Base-by-base conservation (phyloP, 208 protist species). In the Trypanosoma cruzi region DNA sequence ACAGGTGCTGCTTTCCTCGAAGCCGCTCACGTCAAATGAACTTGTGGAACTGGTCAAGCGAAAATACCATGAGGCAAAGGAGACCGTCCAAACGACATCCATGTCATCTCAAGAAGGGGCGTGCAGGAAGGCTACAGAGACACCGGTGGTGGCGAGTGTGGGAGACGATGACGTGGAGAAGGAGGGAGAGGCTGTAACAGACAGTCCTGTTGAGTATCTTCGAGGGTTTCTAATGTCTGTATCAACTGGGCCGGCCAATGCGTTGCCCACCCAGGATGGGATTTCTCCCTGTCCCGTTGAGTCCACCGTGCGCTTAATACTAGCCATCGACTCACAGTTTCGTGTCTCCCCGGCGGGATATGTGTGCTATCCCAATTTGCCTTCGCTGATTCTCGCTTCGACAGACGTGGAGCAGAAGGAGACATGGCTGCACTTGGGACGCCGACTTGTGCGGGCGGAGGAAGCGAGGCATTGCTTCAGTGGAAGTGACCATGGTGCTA, bases 291-390 rank as follows among this genome's bases (percentile, higher is more conserved):
- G 31, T 31, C 26, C 16, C 18, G 37, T 68, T 22, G 57, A 78
- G 73, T 85, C 78, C 66, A 80, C 82, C 29, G 62, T 80, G 26
- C 71, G 77, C n/a, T 53, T 78, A 11, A 44, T 90, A 36, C 69
- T 93, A 18, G 71, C 86, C 26, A 58, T 79, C 4, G 88, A 93
- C 46, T 46, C 88, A 3, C 77, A 86, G 58, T 86, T 93, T 46
- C 79, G 80, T 36, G 54, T 93, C n/a, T 81, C 77, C 0, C 36
- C 62, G 14, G 75, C 68, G 18, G 80, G 80, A 7, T 68, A 65
- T 26, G 78, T 90, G 18, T 89, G 82, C 61, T 93, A 89, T 61
- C 84, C 88, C 7, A 71, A 70, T 5, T 55, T 85, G 29, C 87
- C 87, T 8, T 88, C 84, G 5, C 22, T 88, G n/a, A 50, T 89